phyloP scores from a whole-genome alignment of 2,329 filamentous ascomycete species.

The Alternaria sp. region DNA sequence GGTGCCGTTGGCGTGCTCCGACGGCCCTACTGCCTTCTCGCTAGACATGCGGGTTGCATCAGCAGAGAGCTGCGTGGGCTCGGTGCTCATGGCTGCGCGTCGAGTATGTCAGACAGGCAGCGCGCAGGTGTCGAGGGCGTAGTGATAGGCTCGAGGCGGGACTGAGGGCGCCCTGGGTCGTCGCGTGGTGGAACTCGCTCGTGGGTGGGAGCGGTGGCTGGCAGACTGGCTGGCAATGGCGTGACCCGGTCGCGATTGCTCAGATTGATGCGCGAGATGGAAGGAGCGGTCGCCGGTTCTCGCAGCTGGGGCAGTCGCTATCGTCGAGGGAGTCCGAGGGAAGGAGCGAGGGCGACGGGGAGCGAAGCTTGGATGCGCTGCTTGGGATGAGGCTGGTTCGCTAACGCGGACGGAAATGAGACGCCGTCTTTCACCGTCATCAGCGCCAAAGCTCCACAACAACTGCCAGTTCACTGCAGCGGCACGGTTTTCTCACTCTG shows the following conservation, averaged over 20 bases:
- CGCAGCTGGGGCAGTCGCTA: conserved; percentile 23
- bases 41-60: conserved; percentile 36
- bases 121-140: conserved; percentile 10
- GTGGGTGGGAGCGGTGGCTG: conserved; percentile 17
- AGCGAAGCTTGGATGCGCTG: conserved; percentile 32
- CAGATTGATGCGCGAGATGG: conserved; percentile 33
- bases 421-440: conserved; percentile 39
- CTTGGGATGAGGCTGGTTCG: conserved; percentile 46
- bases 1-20: conserved; percentile 42
- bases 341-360: conserved; percentile 27
- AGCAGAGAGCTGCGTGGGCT: conserved; percentile 33
- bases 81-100: conserved; percentile 47
- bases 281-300: conserved; percentile 33
- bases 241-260: conserved; percentile 27
- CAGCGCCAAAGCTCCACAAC: conserved; percentile 31
- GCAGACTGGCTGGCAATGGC: conserved; percentile 24
- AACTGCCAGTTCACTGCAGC: conserved; percentile 15
- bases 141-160: conserved; percentile 22
- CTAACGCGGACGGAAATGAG: conserved; percentile 47
- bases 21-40: conserved; percentile 33
- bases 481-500: conserved; percentile 6
- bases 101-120: conserved; percentile 21
- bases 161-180: conserved; percentile 4
- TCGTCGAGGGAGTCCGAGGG: conserved; percentile 29
- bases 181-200: conserved; percentile 19